These are phyloP conservation scores for Teratosphaeria destructans DNA, from an alignment of 2,329 filamentous ascomycete species.

Conservation along the genomic window DNA sequence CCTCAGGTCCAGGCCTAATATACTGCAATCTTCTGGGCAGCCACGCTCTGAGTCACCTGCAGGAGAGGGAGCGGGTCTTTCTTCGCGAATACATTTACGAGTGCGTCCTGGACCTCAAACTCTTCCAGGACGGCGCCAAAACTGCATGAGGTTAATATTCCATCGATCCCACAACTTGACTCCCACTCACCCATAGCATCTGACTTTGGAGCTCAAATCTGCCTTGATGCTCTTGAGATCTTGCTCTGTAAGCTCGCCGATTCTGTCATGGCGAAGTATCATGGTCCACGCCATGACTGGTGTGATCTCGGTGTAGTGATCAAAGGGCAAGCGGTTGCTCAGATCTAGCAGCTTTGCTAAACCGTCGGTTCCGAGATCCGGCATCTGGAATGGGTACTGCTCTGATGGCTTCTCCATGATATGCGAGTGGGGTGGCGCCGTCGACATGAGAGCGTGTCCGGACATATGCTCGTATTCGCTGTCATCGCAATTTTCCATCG, in stretches of 20 bases:
- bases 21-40: neutral
- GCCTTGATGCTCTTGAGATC: constrained; percentile 65
- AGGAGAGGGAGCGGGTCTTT: constrained; percentile 28
- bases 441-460: constrained; percentile 88
- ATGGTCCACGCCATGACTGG: constrained; percentile 91
- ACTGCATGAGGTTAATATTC: constrained; percentile 23
- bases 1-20: neutral
- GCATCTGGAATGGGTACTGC: constrained; percentile 56
- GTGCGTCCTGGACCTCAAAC: constrained; percentile 66
- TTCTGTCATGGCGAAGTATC: constrained; percentile 60
- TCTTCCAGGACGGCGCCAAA: constrained; percentile 62
- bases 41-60: neutral
- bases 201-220: constrained; percentile 67
- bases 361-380: constrained; percentile 61
- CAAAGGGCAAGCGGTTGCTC: constrained; percentile 66
- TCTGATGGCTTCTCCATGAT: constrained; percentile 46
- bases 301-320: constrained; percentile 71
- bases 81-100: constrained; percentile 58
- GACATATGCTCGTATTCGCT: constrained; percentile 52
- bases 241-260: constrained; percentile 51
- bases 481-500: constrained; percentile 34
- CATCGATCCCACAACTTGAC: neutral
- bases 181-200: constrained; percentile 81
- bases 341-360: constrained; percentile 74
- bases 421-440: constrained; percentile 65